Evolutionary conservation across 176 grass and related monocot species (phyloP).

Genomic region (Urochloa ruziziensis): DNA sequence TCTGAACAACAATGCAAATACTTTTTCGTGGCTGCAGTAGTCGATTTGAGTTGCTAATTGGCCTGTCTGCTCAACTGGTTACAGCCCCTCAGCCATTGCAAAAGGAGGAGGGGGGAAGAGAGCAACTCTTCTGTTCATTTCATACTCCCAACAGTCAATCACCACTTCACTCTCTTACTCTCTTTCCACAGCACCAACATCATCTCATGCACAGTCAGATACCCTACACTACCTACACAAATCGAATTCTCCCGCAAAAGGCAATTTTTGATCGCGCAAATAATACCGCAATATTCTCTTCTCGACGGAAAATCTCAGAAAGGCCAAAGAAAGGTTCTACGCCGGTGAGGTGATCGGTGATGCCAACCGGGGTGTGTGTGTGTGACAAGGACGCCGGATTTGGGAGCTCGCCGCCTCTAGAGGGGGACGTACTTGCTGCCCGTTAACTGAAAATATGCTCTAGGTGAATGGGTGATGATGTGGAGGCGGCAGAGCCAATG

Average conservation of each 20-base stretch:
- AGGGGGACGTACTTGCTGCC: background rate
- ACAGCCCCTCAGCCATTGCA: background rate
- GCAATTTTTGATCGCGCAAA: background rate
- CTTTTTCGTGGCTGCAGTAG: background rate
- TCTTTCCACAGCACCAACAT: background rate
- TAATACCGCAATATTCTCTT: background rate
- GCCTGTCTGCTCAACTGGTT: conserved; percentile 7
- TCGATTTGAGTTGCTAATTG: conserved; percentile 26
- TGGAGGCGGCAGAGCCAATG: background rate
- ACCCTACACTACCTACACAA: background rate
- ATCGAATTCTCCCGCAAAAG: background rate
- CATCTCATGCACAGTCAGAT: background rate
- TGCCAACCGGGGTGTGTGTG: background rate
- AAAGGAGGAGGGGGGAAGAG: background rate
- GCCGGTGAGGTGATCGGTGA: background rate
- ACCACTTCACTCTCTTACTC: background rate
- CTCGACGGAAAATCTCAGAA: conserved; percentile 23
- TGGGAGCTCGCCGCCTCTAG: background rate
- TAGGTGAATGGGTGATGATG: conserved; percentile 9
- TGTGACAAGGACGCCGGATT: conserved; percentile 22
- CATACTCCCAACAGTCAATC: background rate
- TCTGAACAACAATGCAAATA: background rate
- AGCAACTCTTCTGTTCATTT: background rate
- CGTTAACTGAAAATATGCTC: conserved; percentile 31
- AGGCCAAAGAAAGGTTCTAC: background rate